Evolutionary conservation across 441 rosid species (phyloP).

Genomic region (Eutrema salsugineum): DNA sequence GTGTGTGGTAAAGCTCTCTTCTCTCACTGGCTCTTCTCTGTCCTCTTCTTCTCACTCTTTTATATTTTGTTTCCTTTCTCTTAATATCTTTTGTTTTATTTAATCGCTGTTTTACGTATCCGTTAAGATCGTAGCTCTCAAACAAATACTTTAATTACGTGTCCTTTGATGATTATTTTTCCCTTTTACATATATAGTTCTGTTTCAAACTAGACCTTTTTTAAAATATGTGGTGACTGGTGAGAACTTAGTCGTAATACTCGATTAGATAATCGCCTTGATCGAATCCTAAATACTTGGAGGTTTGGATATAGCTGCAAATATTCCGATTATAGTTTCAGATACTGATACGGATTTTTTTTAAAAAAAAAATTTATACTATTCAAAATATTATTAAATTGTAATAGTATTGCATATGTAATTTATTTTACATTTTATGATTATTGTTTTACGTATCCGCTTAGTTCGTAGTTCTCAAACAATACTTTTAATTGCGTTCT

Average conservation of each 20-base stretch:
- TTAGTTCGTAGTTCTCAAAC: slow-evolving; percentile 18
- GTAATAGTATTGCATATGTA: too few relatives aligned
- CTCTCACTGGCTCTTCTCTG: slow-evolving; percentile 29
- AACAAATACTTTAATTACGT: slow-evolving; percentile 11
- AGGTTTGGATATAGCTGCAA: neutral
- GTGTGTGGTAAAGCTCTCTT: slow-evolving; percentile 21
- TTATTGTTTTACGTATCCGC: slow-evolving; percentile 19
- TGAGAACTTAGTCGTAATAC: neutral
- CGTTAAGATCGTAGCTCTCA: slow-evolving; percentile 23
- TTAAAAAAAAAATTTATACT: too few relatives aligned
- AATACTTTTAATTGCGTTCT: slow-evolving; percentile 10
- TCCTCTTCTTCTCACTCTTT: slow-evolving; percentile 23
- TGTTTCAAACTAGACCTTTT: neutral
- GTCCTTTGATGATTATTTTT: neutral
- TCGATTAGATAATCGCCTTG: neutral
- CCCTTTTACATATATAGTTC: neutral
- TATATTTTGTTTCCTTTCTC: slow-evolving; percentile 22
- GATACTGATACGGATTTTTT: too few relatives aligned
- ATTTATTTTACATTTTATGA: neutral
- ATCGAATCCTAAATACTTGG: neutral
- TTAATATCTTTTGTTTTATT: neutral
- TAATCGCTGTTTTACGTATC: slow-evolving; percentile 9
- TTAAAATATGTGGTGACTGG: too few relatives aligned
- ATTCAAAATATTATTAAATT: neutral
- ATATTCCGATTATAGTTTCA: neutral